phyloP scores from a whole-genome alignment of 192 early-diverging fungal genomes.

The Radiomyces spectabilis region DNA sequence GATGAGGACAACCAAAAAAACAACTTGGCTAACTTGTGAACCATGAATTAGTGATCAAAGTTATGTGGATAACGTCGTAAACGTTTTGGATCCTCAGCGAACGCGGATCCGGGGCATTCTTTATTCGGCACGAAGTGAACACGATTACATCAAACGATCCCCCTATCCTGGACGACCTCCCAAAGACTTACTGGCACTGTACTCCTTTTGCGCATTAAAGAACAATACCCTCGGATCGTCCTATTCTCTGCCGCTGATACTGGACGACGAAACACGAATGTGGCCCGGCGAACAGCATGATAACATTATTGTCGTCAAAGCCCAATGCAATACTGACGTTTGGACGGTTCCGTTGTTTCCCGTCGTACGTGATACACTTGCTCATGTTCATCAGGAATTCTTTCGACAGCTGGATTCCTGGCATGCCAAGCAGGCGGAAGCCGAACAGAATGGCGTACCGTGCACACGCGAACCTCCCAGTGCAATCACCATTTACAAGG shows the following conservation, averaged over 20 bases:
- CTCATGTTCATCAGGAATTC: conserved; percentile 50
- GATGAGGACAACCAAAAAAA: not conserved
- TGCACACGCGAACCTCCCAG: conserved; percentile 32
- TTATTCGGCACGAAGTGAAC: conserved; percentile 65
- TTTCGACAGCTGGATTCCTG: conserved; percentile 55
- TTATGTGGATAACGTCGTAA: conserved; percentile 66
- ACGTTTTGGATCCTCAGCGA: conserved; percentile 53
- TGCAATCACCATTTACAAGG: conserved; percentile 38
- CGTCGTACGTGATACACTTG: conserved; percentile 48
- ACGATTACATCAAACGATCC: conserved; percentile 46
- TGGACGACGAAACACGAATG: conserved; percentile 65
- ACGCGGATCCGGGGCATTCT: conserved; percentile 49
- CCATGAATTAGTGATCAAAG: conserved; percentile 48
- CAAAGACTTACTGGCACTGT: conserved; percentile 64
- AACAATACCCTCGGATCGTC: conserved; percentile 34
- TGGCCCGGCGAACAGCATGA: conserved; percentile 72
- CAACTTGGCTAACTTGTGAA: not conserved
- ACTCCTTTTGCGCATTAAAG: conserved; percentile 48
- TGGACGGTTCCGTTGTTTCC: conserved; percentile 66
- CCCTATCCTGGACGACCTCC: conserved; percentile 43
- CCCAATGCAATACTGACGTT: conserved; percentile 35
- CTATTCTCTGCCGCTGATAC: conserved; percentile 48
- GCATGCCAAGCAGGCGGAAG: conserved; percentile 32
- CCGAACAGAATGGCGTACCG: conserved; percentile 10
- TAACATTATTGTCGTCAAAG: conserved; percentile 68